phyloP scores from a whole-genome alignment of 257 asterid species.

The Nicotiana otophora region DNA sequence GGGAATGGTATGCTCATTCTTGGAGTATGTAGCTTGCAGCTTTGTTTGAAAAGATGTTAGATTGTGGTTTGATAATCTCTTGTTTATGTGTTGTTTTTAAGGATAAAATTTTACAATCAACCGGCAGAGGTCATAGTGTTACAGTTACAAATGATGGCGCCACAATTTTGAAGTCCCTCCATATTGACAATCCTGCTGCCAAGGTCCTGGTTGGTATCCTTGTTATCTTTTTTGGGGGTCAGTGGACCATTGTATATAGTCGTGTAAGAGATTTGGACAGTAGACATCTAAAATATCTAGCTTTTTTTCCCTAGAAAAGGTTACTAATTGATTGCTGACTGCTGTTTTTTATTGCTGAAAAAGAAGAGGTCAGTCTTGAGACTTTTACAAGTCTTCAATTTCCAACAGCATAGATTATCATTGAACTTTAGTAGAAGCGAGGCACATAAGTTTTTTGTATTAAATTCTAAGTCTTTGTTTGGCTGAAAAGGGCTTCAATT shows the following conservation, averaged over 20 bases:
- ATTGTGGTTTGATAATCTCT: neutral
- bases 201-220: constrained; percentile 96
- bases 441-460: neutral
- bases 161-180: constrained; percentile 87
- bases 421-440: neutral
- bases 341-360: neutral
- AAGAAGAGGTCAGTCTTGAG: neutral
- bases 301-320: neutral
- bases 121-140: constrained; percentile 70
- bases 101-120: constrained; percentile 93
- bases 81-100: constrained; percentile 16
- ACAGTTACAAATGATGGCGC: constrained; percentile 98
- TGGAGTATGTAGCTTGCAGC: neutral
- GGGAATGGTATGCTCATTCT: constrained; percentile 57
- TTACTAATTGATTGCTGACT: neutral
- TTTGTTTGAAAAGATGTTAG: neutral
- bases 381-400: neutral
- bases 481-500: neutral
- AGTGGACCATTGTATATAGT: neutral
- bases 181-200: constrained; percentile 92
- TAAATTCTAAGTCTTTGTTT: neutral
- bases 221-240: neutral
- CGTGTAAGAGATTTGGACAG: neutral
- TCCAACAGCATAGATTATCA: neutral
- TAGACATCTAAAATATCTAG: neutral